phyloP scores from a whole-genome alignment of 805 yeast genomes.

The Lipomyces orientalis region DNA sequence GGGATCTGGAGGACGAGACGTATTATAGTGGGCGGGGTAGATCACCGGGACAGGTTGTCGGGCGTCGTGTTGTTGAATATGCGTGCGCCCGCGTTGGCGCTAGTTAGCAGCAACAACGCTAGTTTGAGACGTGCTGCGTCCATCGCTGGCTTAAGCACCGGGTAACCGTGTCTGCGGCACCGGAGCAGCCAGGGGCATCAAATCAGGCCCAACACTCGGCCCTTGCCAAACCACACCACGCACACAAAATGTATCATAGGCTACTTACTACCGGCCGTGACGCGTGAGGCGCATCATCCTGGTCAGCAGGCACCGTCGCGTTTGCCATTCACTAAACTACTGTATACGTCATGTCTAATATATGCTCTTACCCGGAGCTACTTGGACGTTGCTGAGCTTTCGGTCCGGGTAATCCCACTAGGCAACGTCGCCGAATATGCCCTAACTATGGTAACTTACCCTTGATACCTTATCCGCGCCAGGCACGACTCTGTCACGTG shows the following conservation, averaged over 20 bases:
- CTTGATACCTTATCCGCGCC: background rate
- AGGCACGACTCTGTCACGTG: background rate
- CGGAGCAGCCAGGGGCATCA: background rate
- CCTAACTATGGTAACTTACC: no score
- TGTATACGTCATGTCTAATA: no score
- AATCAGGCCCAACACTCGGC: no score
- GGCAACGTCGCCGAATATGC: background rate
- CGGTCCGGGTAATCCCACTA: background rate
- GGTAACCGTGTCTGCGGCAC: no score
- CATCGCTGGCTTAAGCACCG: background rate
- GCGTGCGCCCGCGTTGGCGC: background rate
- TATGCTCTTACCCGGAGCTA: no score
- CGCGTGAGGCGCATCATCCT: background rate
- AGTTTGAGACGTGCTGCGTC: background rate
- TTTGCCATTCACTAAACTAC: no score
- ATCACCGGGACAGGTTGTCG: conserved; percentile 7
- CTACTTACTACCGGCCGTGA: background rate
- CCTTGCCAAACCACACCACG: no score
- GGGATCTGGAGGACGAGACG: conserved; percentile 35
- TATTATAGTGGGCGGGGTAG: conserved; percentile 33
- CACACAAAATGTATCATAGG: no score
- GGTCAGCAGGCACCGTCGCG: background rate
- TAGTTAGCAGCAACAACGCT: background rate
- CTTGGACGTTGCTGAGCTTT: no score
- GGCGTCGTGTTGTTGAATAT: background rate